Evolutionary conservation across 371 early-diverging fungal species (phyloP).

Genomic region (Mortierella sp.): DNA sequence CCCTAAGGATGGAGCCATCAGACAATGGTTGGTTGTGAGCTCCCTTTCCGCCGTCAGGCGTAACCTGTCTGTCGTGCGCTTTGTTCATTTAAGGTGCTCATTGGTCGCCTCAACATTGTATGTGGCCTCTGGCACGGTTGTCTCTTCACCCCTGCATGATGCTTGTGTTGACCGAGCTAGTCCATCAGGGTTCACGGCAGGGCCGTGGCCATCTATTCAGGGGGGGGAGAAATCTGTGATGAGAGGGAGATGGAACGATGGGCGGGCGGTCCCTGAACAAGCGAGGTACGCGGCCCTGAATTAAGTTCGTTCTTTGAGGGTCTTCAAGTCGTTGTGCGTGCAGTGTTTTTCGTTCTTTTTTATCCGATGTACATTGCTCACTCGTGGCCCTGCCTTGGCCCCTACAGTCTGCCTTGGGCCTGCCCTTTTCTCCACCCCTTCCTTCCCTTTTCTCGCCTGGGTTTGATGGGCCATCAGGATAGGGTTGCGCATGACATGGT

Average conservation of each 20-base stretch:
- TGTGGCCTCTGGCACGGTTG: not conserved
- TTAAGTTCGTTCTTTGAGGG: slow-evolving; percentile 1
- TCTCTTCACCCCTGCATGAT: not conserved
- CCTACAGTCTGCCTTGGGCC: not conserved
- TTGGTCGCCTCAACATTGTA: not conserved
- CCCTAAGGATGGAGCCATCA: not conserved
- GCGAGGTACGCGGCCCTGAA: slow-evolving; percentile 1
- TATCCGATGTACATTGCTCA: not conserved
- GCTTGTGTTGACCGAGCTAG: not conserved
- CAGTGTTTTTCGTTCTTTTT: not conserved
- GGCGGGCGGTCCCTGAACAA: not conserved
- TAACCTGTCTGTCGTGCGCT: not conserved
- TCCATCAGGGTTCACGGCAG: slow-evolving; percentile 1
- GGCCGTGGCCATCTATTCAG: slow-evolving; percentile 1
- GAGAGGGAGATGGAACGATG: not conserved
- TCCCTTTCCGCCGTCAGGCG: not conserved
- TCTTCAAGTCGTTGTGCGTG: no score
- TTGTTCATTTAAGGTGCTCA: not conserved
- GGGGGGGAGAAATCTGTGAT: not conserved
- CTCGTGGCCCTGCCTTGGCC: not conserved
- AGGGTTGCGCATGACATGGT: not conserved
- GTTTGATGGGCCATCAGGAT: no score
- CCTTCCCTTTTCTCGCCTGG: not conserved
- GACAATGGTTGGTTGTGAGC: not conserved
- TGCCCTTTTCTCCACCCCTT: not conserved